Evolutionary conservation across 495 filamentous ascomycete species (phyloP), one percentile per base, ranked within the genome.

Genomic region (Hypoxylon intermedium): DNA sequence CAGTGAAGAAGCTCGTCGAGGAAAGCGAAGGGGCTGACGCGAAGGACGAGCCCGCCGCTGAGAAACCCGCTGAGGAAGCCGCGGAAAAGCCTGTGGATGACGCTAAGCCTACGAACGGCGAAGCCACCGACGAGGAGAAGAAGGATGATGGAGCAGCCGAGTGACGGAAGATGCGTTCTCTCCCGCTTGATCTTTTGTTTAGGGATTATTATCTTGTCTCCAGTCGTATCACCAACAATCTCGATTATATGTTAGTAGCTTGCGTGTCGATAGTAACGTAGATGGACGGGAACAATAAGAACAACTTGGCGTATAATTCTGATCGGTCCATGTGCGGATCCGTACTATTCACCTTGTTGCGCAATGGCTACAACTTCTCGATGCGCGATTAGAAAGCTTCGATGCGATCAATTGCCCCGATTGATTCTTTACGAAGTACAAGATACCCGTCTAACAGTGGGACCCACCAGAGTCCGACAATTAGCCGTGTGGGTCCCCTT

Each of bases 1-100:
- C 80, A 9, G 83, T 85, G 5, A 77, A 81, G 75, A 79, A 72
- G 68, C 49, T 85, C 15, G 80, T 83, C 15, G 72, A 63, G 46
- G 60, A 59, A 26, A 61, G 37, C 41, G 58, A 66, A 19, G 54
- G 52, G 13, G 60, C 48, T 11, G 60, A 21, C 15, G 26, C 64
- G 13, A 61, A 63, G 48, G 63, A 62, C 16, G 53, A 56, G 12
- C 43, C 62, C 5, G 61, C 37, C 9, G 59, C 49, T 24, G 70
- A 64, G 44, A 63, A 72, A 37, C 20, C 58, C 12, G 46, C 37
- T 6, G 49, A 41, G 18, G 21, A 58, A 19, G 34, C 30, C 4
- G 59, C 19, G 38, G 62, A 59, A 36, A 51, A 36, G 47, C 13
- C 40, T 15, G 58, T 28, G n/a, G 67, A 65, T 3, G 61, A 72